Conservation (phyloP, 805 yeast genomes). For the Maudiozyma bulderi region DNA sequence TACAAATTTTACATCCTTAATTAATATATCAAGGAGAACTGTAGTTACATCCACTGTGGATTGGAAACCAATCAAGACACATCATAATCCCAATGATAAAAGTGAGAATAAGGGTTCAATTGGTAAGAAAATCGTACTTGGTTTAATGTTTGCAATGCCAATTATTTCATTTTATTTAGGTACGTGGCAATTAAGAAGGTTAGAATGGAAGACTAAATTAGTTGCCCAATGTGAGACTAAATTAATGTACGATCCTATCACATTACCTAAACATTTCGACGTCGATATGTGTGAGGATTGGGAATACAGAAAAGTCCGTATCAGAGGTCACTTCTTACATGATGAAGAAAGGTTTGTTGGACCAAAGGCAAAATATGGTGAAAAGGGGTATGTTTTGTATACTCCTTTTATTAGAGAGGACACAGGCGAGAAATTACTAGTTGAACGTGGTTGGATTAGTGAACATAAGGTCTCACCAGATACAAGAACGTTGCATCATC, state of each 20-base stretch:
- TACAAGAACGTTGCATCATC: conserved; percentile 49
- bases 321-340: conserved; percentile 73
- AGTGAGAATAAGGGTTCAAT: conserved; percentile 20
- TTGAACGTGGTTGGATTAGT: conserved; percentile 88
- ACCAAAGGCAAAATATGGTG: conserved; percentile 67
- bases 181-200: conserved; percentile 82
- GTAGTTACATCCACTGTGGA: conserved; percentile 65
- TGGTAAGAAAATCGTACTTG: conserved; percentile 29
- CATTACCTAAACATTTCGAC: conserved; percentile 56
- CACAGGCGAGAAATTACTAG: conserved; percentile 50
- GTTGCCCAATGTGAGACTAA: conserved; percentile 78
- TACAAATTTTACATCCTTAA: not conserved
- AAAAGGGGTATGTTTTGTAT: conserved; percentile 66
- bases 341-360: conserved; percentile 86
- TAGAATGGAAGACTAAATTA: conserved; percentile 79
- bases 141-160: conserved; percentile 61
- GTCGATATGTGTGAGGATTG: conserved; percentile 61
- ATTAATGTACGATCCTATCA: conserved; percentile 60
- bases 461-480: conserved; percentile 56
- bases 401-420: conserved; percentile 72
- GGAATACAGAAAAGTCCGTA: conserved; percentile 71
- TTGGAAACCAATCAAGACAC: conserved; percentile 70
- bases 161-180: conserved; percentile 78
- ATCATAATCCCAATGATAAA: conserved; percentile 30
- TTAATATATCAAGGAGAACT: conserved; percentile 11